Evolutionary conservation across 352 stramenopile species (phyloP), one percentile per base, ranked within the genome.

Genomic region (Phytopythium sindhum): DNA sequence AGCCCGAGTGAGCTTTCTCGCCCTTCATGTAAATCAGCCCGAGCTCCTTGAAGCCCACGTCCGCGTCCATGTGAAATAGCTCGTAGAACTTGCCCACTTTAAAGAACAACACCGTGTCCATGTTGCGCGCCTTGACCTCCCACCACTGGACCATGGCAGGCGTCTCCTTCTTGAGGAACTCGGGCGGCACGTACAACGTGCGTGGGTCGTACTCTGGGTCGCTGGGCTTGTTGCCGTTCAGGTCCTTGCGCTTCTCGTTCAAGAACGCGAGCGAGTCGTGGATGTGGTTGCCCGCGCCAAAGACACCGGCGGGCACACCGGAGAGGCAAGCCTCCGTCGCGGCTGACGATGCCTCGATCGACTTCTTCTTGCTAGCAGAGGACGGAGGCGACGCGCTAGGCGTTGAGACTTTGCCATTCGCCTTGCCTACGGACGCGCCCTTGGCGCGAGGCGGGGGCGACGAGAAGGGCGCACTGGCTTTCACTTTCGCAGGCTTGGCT

Each of bases 11-110:
- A 8, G 97, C 98, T 63, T 97, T 95, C 35, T 97, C 86, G 12
- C 95, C 96, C 78, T 99, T 99, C 97, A 99, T 99, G 77, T 99
- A 99, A 57, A 97, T 97, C 39, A 99, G 78, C 35, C 96, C 90
- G 15, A 99, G 74, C 52, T 99, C 90, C 60, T 96, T 89, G 51
- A 99, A 98, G 45, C 91, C 97, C 28, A 99, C 80, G 74, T 99
- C 98, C 0, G 98, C 97, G 74, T 99, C 98, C 89, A 98, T 98
- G 80, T 99, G 97, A 62, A 95, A 95, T 29, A 97, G 71, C 75
- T 98, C 95, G 74, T 98, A 98, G 61, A 99, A 98, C 74, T 98
- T 98, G 57, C 96, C 96, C 37, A 97, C 98, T 74, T 99, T 99
- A 83, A 99, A 99, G 60, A 99, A 97, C 1, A 99, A 77, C 2